Percentiles rank a stretch among this genome's conserved stretches.
Evolutionary conservation across 2,329 filamentous ascomycete genomes (phyloP).

Genomic region (Ceratocystis diversiconidia): DNA sequence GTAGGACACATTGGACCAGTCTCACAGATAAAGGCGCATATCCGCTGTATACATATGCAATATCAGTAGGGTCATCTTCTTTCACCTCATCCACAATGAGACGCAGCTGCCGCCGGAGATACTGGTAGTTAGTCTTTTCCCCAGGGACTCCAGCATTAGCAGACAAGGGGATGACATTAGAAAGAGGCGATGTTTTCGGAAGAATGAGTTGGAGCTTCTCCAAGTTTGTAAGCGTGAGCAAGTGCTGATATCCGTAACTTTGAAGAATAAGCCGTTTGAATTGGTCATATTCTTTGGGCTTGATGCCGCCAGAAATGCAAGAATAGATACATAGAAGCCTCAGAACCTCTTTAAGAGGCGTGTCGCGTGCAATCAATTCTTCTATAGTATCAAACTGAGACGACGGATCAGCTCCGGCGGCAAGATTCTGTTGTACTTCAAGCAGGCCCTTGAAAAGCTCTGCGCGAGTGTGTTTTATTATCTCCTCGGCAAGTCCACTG

Average conservation of each 20-base stretch:
- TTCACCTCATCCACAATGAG: conserved; percentile 94
- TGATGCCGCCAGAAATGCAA: conserved; percentile 75
- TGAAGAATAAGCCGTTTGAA: conserved; percentile 82
- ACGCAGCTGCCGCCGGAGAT: conserved; percentile 69
- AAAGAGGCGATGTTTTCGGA: conserved; percentile 59
- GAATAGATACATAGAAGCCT: conserved; percentile 84
- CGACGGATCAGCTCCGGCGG: conserved; percentile 74
- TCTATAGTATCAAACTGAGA: conserved; percentile 84
- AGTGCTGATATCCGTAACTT: conserved; percentile 87
- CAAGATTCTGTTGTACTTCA: conserved; percentile 91
- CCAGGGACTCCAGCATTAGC: conserved; percentile 42
- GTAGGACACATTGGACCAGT: conserved; percentile 80
- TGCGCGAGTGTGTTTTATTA: conserved; percentile 80
- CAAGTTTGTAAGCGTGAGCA: conserved; percentile 74
- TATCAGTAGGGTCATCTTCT: conserved; percentile 83
- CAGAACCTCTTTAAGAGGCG: conserved; percentile 66
- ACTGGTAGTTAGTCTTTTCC: conserved; percentile 77
- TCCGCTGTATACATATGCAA: conserved; percentile 95
- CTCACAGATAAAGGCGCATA: conserved; percentile 88
- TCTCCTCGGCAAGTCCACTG: conserved; percentile 83
- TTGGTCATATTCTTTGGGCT: conserved; percentile 72
- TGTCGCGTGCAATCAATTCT: conserved; percentile 81
- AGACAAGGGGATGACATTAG: conserved; percentile 66
- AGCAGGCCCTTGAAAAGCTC: conserved; percentile 79
- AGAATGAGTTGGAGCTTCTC: conserved; percentile 82